phyloP scores from a whole-genome alignment of 225 moss, liverwort and hornwort genomes.

The Bryum argenteum region DNA sequence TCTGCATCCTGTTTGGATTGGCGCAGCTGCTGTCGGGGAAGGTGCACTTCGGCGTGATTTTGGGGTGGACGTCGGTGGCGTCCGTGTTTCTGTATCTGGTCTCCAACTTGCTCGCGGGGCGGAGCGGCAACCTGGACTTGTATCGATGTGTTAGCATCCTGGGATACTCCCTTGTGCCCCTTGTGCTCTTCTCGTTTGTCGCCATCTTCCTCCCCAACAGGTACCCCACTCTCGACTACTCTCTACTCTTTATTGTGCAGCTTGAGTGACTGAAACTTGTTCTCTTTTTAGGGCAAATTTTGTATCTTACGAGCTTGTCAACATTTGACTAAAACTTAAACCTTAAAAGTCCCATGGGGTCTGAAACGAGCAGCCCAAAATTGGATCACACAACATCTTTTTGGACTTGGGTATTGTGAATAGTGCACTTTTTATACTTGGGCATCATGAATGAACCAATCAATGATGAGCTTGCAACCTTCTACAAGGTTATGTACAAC shows the following conservation, averaged over 20 bases:
- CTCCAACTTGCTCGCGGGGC: constrained; percentile 90
- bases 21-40: constrained; percentile 90
- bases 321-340: no score
- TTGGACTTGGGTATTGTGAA: no score
- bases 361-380: no score
- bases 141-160: constrained; percentile 92
- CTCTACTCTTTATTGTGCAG: not conserved
- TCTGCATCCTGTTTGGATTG: constrained; percentile 85
- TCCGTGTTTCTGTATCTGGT: constrained; percentile 87
- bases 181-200: constrained; percentile 73
- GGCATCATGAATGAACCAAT: no score
- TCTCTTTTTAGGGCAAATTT: no score
- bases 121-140: constrained; percentile 84
- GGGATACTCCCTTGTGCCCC: constrained; percentile 86
- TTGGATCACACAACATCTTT: no score
- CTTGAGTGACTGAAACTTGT: not conserved
- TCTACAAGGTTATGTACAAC: no score
- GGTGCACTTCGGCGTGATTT: constrained; percentile 89
- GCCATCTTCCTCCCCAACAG: constrained; percentile 75
- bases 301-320: not conserved
- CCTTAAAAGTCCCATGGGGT: no score
- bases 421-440: no score
- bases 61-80: constrained; percentile 90
- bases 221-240: constrained; percentile 33
- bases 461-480: no score